phyloP scores from a whole-genome alignment of 371 early-diverging fungal genomes.

The Actinomortierella wolfii region DNA sequence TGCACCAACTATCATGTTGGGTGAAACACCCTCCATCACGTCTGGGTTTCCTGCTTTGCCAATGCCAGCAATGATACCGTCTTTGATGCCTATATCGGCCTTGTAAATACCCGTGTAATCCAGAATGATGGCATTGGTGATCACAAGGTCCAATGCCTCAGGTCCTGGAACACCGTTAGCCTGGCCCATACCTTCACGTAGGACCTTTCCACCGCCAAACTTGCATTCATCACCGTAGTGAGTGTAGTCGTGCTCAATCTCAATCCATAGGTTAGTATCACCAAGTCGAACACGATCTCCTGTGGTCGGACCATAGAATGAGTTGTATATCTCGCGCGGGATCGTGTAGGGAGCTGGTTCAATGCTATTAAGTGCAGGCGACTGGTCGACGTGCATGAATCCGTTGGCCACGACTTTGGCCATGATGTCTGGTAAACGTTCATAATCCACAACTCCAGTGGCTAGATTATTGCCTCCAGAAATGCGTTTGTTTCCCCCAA shows the following conservation, averaged over 20 bases:
- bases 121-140: constrained; percentile 90
- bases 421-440: constrained; percentile 52
- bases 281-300: constrained; percentile 89
- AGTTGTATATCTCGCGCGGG: constrained; percentile 79
- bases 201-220: constrained; percentile 85
- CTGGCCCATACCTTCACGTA: constrained; percentile 95
- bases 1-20: constrained; percentile 87
- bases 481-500: constrained; percentile 82
- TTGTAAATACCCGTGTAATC: constrained; percentile 96
- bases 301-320: constrained; percentile 91
- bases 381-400: constrained; percentile 64
- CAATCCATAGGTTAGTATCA: constrained; percentile 82
- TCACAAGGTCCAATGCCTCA: constrained; percentile 86
- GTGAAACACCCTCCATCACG: constrained; percentile 90
- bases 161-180: constrained; percentile 59
- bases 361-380: constrained; percentile 37
- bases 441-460: constrained; percentile 67
- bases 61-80: constrained; percentile 83
- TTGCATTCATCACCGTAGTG: constrained; percentile 92
- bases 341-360: constrained; percentile 57
- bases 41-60: constrained; percentile 98
- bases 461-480: constrained; percentile 86
- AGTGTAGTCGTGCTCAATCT: constrained; percentile 88
- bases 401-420: constrained; percentile 49
- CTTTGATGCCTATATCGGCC: constrained; percentile 93